phyloP scores from a whole-genome alignment of 2,329 filamentous ascomycete species.

The Alternaria solani region DNA sequence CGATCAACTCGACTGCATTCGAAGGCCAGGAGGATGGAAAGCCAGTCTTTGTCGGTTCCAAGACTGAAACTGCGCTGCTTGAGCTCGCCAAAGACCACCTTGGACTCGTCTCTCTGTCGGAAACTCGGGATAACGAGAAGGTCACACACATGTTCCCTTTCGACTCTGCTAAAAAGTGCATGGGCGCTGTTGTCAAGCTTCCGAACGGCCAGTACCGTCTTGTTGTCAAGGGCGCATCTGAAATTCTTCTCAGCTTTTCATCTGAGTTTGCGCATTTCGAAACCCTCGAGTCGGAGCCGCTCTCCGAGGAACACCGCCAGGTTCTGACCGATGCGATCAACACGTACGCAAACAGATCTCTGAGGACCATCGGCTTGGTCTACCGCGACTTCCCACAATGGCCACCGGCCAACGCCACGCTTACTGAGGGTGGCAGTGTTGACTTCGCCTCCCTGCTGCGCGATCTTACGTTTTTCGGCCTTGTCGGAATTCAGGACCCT shows the following conservation, averaged over 20 bases:
- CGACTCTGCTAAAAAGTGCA: constrained; percentile 64
- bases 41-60: constrained; percentile 63
- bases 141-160: constrained; percentile 63
- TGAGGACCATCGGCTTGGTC: constrained; percentile 54
- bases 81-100: constrained; percentile 61
- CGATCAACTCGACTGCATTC: constrained; percentile 63
- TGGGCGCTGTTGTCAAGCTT: constrained; percentile 63
- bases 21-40: constrained; percentile 55
- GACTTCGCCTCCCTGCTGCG: constrained; percentile 30
- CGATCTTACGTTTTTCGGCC: constrained; percentile 79
- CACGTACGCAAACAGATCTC: constrained; percentile 51
- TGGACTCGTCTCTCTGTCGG: constrained; percentile 59
- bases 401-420: constrained; percentile 41
- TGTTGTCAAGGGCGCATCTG: constrained; percentile 65
- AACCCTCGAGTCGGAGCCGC: constrained; percentile 23
- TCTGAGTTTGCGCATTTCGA: constrained; percentile 30
- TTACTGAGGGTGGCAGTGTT: constrained; percentile 32
- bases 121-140: constrained; percentile 58
- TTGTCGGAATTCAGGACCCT: constrained; percentile 94
- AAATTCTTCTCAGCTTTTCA: constrained; percentile 61
- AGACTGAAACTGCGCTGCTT: constrained; percentile 65
- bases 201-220: constrained; percentile 58
- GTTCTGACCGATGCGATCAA: constrained; percentile 44
- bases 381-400: constrained; percentile 51
- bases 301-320: constrained; percentile 27